Conservation (phyloP, 768 basidiomycete species). For the Polyporus arcularius region DNA sequence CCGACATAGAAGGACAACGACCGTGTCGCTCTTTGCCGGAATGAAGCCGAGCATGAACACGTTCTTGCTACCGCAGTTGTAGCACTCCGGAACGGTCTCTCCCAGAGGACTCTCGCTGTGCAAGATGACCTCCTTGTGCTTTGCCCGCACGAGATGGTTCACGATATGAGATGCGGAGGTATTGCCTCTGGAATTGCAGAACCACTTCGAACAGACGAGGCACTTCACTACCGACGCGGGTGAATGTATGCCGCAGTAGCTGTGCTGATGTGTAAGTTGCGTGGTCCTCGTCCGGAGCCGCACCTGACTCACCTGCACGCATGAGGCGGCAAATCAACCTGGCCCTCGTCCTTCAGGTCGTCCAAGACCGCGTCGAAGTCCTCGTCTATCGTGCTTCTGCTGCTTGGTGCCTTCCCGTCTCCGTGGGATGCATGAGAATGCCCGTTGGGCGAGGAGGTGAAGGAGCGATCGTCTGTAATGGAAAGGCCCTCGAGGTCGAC, state of each 20-base stretch:
- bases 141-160: conserved; percentile 97
- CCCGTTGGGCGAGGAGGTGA: conserved; percentile 35
- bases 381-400: conserved; percentile 49
- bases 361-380: conserved; percentile 91
- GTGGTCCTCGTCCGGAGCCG: neutral
- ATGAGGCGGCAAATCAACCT: conserved; percentile 83
- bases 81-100: conserved; percentile 98
- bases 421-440: conserved; percentile 39
- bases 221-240: conserved; percentile 98
- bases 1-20: conserved; percentile 96
- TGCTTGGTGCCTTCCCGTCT: conserved; percentile 19
- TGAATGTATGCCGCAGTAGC: conserved; percentile 98
- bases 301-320: conserved; percentile 81
- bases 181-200: conserved; percentile 98
- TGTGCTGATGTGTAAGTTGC: conserved; percentile 32
- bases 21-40: conserved; percentile 98
- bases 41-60: conserved; percentile 99
- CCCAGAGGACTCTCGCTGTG: conserved; percentile 95
- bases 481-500: conserved; percentile 72
- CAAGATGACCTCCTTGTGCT: conserved; percentile 97
- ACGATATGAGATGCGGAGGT: conserved; percentile 99
- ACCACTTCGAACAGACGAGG: conserved; percentile 91
- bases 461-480: conserved; percentile 61
- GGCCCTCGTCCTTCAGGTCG: conserved; percentile 80
- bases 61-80: conserved; percentile 99